A percentile compares a stretch with the other conserved stretches of the same genome.
Evolutionary conservation across 345 rosid genomes (phyloP).

Genomic region (Atalantia buxifolia): DNA sequence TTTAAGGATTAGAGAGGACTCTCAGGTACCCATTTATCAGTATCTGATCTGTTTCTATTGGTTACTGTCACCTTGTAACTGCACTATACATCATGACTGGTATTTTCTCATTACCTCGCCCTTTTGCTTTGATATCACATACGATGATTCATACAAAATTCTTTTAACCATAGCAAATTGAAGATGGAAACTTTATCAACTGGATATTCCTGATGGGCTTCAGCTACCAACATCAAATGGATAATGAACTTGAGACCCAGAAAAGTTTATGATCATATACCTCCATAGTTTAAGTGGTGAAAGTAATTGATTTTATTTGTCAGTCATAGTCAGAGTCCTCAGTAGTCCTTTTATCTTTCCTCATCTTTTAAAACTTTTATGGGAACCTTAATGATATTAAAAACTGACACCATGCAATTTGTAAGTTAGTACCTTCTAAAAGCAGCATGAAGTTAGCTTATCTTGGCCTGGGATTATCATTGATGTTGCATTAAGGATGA

Average conservation of each 20-base stretch:
- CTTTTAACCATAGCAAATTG: neutral
- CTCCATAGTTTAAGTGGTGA: neutral
- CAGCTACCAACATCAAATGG: neutral
- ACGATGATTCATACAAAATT: neutral
- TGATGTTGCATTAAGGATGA: neutral
- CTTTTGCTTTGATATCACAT: neutral
- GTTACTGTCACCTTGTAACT: slow-evolving; percentile 5
- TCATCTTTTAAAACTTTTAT: neutral
- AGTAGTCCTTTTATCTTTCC: neutral
- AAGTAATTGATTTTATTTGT: neutral
- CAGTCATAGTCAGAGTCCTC: neutral
- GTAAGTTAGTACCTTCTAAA: neutral
- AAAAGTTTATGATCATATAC: neutral
- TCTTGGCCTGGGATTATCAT: neutral
- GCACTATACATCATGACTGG: slow-evolving; percentile 1
- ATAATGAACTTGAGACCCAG: neutral
- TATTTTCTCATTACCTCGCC: neutral
- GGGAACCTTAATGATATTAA: neutral
- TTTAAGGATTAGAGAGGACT: slow-evolving; percentile 95
- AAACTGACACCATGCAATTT: neutral
- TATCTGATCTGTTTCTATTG: slow-evolving; percentile 10
- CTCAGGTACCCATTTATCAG: slow-evolving; percentile 57
- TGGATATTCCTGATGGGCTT: neutral
- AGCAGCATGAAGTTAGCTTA: neutral
- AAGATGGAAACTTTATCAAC: neutral